These are phyloP conservation scores for Coemansia sp. DNA, from an alignment of 192 early-diverging fungal genomes.

Conservation along the genomic window DNA sequence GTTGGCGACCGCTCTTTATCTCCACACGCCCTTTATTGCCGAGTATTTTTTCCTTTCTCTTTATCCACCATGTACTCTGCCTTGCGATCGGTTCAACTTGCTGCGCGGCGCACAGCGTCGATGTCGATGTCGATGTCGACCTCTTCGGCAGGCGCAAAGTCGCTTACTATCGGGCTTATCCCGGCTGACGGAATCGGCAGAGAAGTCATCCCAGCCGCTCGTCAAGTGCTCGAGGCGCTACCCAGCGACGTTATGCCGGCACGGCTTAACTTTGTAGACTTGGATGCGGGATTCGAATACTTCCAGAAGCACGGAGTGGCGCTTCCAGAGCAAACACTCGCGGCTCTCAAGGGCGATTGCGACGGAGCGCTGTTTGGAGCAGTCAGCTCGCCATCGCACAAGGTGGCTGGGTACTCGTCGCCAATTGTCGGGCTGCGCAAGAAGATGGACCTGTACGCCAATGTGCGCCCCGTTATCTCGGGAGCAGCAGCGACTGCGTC, in stretches of 20 bases:
- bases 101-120: conserved; percentile 20
- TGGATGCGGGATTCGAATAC: conserved; percentile 95
- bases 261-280: conserved; percentile 75
- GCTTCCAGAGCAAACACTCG: conserved; percentile 85
- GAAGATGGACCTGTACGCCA: conserved; percentile 94
- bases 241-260: conserved; percentile 55
- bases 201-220: conserved; percentile 97
- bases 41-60: not conserved
- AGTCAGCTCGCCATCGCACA: conserved; percentile 97
- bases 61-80: conserved; percentile 32
- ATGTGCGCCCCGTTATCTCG: conserved; percentile 91
- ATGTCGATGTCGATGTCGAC: conserved; percentile 24
- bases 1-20: not conserved
- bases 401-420: conserved; percentile 96
- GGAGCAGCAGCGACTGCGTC: conserved; percentile 58
- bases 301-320: conserved; percentile 93
- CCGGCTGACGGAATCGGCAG: conserved; percentile 96
- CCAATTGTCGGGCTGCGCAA: conserved; percentile 97
- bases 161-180: conserved; percentile 86
- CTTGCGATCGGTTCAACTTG: conserved; percentile 36
- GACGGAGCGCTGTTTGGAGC: conserved; percentile 96
- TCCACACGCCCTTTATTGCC: not conserved
- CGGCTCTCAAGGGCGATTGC: conserved; percentile 77
- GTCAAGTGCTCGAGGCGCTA: conserved; percentile 81
- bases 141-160: conserved; percentile 34